Conservation (phyloP, 176 grass and related monocot species). For the Oryza glaberrima region DNA sequence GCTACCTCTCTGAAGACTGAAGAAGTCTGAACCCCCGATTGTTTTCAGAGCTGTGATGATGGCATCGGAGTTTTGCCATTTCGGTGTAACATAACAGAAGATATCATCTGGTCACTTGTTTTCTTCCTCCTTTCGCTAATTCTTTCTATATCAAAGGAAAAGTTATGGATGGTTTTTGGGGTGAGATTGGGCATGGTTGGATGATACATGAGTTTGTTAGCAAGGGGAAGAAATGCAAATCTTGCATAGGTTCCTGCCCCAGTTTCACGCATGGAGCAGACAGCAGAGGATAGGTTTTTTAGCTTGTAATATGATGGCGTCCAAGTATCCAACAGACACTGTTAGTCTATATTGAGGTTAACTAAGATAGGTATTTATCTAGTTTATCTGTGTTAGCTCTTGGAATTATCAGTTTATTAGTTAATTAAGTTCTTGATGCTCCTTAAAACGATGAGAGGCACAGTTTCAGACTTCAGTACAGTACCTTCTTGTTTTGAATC, state of each 20-base stretch:
- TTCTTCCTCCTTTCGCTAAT: constrained; percentile 31
- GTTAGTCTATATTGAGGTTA: constrained; percentile 24
- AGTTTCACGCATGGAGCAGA: constrained; percentile 20
- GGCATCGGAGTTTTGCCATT: constrained; percentile 31
- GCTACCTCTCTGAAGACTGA: constrained; percentile 20
- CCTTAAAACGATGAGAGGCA: background rate
- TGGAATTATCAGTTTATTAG: background rate
- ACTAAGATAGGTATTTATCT: constrained; percentile 40
- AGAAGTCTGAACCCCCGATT: constrained; percentile 10
- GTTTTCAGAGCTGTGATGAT: constrained; percentile 21
- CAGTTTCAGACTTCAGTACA: background rate
- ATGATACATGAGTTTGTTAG: constrained; percentile 17
- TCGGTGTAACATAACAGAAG: constrained; percentile 25
- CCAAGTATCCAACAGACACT: background rate
- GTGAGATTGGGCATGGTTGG: constrained; percentile 15
- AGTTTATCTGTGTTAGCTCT: background rate
- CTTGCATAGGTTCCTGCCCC: constrained; percentile 31
- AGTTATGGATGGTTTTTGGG: background rate
- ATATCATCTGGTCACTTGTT: constrained; percentile 16
- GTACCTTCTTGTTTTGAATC: too few species aligned
- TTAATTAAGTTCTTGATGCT: background rate
- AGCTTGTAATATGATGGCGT: constrained; percentile 37
- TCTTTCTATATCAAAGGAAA: constrained; percentile 36
- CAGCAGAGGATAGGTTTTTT: constrained; percentile 41
- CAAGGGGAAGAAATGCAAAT: background rate